Conservation (phyloP, 257 asterid species). For the Agastache rugosa region DNA sequence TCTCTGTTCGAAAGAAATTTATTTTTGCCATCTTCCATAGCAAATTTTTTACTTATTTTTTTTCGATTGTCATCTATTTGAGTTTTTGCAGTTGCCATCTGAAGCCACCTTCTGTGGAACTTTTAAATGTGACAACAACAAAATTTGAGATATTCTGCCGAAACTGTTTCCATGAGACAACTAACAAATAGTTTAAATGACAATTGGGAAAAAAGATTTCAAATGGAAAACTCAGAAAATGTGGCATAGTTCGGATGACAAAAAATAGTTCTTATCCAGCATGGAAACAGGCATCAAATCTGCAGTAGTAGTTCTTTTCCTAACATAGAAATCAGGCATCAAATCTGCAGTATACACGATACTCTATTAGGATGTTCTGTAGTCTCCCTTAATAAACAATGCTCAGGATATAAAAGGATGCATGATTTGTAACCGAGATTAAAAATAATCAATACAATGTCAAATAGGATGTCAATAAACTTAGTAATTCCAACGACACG, state of each 20-base stretch:
- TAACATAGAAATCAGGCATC: background rate
- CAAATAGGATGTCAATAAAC: background rate
- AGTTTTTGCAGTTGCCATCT: background rate
- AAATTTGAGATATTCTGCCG: background rate
- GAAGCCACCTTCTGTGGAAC: background rate
- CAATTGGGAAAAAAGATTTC: background rate
- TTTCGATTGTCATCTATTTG: too few species aligned
- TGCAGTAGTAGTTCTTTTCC: background rate
- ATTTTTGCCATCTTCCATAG: background rate
- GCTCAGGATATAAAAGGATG: background rate
- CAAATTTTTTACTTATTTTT: background rate
- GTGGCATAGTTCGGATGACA: background rate
- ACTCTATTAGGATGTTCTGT: background rate
- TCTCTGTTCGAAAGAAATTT: background rate
- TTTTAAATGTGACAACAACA: background rate
- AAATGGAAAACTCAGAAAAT: background rate
- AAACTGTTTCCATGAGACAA: background rate
- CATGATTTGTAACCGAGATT: conserved; percentile 2
- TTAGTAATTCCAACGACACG: background rate
- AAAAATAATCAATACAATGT: background rate
- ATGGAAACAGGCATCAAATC: background rate
- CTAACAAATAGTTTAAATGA: background rate
- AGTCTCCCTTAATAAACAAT: background rate
- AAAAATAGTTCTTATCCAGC: background rate
- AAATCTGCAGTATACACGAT: background rate